These are phyloP conservation scores for Schrenkiella parvula DNA, from an alignment of 345 rosid species.

Conservation along the genomic window DNA sequence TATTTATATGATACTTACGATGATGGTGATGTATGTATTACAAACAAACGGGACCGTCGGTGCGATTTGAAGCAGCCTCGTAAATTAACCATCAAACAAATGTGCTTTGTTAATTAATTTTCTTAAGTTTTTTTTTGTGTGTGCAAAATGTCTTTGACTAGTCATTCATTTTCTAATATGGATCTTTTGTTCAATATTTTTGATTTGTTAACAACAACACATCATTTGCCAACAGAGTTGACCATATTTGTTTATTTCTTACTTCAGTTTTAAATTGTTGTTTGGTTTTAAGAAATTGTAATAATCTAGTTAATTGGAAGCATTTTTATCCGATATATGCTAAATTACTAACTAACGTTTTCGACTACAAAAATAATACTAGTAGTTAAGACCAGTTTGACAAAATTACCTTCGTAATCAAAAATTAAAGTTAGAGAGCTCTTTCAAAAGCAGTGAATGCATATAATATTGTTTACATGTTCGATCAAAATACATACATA, in stretches of 20 bases:
- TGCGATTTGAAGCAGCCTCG: neutral
- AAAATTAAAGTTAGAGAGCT: neutral
- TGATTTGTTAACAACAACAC: neutral
- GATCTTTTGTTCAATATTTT: conserved; percentile 6
- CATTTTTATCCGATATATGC: neutral
- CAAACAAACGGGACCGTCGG: conserved; percentile 27
- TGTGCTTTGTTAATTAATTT: conserved; percentile 5
- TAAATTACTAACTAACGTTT: neutral
- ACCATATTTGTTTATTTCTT: neutral
- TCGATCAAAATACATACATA: neutral
- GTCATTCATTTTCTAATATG: neutral
- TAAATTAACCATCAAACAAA: conserved; percentile 23
- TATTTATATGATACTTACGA: neutral
- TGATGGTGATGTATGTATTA: neutral
- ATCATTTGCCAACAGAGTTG: neutral
- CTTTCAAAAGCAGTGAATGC: too few relatives aligned
- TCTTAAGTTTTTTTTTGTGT: neutral
- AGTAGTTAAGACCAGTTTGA: neutral
- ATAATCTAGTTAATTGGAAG: neutral
- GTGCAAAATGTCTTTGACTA: neutral
- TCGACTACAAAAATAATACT: neutral
- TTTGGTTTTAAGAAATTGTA: neutral
- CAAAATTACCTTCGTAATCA: neutral
- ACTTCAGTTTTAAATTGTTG: neutral
- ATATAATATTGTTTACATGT: neutral